Evolutionary conservation across 208 protist species (phyloP).

Genomic region (Wallacemonas collosoma): DNA sequence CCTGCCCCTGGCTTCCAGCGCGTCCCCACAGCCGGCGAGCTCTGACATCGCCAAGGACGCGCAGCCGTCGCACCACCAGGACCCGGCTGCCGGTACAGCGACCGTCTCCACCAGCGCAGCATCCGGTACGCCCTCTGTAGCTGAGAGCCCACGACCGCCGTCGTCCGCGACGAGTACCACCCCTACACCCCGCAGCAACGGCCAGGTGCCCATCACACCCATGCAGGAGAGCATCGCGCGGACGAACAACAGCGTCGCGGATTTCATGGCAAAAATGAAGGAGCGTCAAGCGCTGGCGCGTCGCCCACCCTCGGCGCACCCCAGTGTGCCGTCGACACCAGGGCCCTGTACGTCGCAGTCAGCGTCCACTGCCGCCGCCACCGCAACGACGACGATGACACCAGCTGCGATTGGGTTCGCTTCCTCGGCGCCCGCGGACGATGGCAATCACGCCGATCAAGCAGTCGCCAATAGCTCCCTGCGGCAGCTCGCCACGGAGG

Average conservation of each 20-base stretch:
- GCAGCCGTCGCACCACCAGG: not conserved
- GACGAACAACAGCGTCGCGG: conserved; percentile 14
- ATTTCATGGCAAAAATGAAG: conserved; percentile 24
- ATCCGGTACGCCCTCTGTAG: too few relatives aligned
- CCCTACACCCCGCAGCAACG: too few relatives aligned
- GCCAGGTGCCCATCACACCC: too few relatives aligned
- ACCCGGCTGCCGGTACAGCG: not conserved
- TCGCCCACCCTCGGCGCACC: conserved; percentile 4
- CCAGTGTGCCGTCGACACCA: not conserved
- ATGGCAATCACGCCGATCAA: not conserved
- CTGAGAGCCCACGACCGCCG: not conserved
- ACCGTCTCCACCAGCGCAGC: not conserved
- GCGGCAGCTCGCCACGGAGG: not conserved
- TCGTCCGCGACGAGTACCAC: not conserved
- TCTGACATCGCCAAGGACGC: not conserved
- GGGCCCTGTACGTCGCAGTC: not conserved
- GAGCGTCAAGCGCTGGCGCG: conserved; percentile 20
- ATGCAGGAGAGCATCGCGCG: too few relatives aligned
- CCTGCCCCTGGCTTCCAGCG: conserved; percentile 14
- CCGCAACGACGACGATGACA: not conserved
- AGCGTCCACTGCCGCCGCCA: not conserved
- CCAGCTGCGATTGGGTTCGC: not conserved
- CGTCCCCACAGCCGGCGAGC: conserved; percentile 6
- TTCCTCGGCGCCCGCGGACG: not conserved
- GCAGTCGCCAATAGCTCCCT: conserved; percentile 19